Percentiles rank a stretch among this genome's conserved stretches.
Evolutionary conservation across 148 eudicot genomes (phyloP).

Genomic region (Vaccinium vitisidaea): DNA sequence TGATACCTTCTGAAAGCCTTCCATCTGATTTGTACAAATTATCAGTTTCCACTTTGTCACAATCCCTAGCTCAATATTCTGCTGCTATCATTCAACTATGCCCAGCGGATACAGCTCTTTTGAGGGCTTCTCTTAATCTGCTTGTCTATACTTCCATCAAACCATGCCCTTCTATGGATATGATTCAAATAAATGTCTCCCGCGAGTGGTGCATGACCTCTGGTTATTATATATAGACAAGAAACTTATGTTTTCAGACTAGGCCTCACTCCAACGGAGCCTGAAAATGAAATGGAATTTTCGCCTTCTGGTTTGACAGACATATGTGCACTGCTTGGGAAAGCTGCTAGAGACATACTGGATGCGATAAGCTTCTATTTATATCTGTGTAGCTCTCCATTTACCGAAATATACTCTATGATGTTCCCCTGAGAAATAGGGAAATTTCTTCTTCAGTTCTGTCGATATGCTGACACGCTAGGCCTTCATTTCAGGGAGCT

Average conservation of each 20-base stretch:
- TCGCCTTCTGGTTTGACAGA: conserved; percentile 51
- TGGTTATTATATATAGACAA: conserved; percentile 91
- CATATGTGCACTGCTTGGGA: no score
- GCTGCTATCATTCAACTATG: conserved; percentile 86
- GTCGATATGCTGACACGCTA: conserved; percentile 74
- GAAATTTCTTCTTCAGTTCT: conserved; percentile 56
- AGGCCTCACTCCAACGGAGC: conserved; percentile 58
- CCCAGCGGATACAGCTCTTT: conserved; percentile 61
- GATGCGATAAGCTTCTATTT: conserved; percentile 83
- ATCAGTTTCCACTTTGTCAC: conserved; percentile 75
- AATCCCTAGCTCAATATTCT: conserved; percentile 75
- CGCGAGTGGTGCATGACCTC: conserved; percentile 94
- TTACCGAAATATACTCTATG: conserved; percentile 90
- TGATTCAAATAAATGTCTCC: conserved; percentile 62
- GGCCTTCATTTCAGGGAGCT: conserved; percentile 89
- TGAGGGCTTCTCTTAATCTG: conserved; percentile 74
- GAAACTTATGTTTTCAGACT: conserved; percentile 78
- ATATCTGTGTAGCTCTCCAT: conserved; percentile 80
- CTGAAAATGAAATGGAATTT: conserved; percentile 32
- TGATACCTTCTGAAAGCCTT: conserved; percentile 68
- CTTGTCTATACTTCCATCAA: conserved; percentile 83
- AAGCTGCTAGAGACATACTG: conserved; percentile 27
- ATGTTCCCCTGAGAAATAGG: conserved; percentile 76
- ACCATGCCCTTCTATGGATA: conserved; percentile 67
- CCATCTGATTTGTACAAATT: conserved; percentile 84